Conservation (phyloP, 768 basidiomycete genomes). For the Leccinum disarticulatum region DNA sequence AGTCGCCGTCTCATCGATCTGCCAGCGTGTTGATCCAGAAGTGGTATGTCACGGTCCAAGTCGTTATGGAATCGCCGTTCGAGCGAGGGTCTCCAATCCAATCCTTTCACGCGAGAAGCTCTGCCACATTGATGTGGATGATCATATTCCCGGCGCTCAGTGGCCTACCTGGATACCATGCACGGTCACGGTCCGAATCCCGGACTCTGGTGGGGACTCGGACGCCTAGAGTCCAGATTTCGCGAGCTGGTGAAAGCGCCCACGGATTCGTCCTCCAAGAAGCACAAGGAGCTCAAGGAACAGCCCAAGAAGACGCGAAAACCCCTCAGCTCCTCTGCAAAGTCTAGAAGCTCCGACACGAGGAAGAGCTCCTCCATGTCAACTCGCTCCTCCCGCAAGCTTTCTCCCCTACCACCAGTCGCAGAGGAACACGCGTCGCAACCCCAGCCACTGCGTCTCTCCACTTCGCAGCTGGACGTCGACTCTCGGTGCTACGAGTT, state of each 20-base stretch:
- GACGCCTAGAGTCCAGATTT: no score
- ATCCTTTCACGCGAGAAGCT: no score
- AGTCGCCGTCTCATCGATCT: no score
- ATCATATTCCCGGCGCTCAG: no score
- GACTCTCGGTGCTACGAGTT: slow-evolving; percentile 79
- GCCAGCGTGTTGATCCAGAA: no score
- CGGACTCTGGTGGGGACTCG: no score
- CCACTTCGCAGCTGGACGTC: slow-evolving; percentile 51
- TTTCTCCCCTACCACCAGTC: slow-evolving; percentile 63
- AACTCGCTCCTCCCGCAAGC: slow-evolving; percentile 40
- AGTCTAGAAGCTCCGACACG: slow-evolving; percentile 30
- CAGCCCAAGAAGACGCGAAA: slow-evolving; percentile 62
- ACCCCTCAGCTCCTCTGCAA: slow-evolving; percentile 32
- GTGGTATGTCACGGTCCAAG: no score
- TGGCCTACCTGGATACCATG: no score
- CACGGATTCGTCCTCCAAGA: slow-evolving; percentile 38
- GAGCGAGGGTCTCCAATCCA: no score
- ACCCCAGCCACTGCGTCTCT: slow-evolving; percentile 26
- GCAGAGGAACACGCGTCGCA: slow-evolving; percentile 48
- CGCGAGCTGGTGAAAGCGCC: slow-evolving; percentile 37
- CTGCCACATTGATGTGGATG: no score
- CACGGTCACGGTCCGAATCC: no score
- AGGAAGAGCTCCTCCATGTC: slow-evolving; percentile 36
- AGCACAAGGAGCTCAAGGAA: slow-evolving; percentile 44
- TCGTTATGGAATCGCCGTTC: no score